These are phyloP conservation scores for Cicer pinnatifidum DNA, from an alignment of 306 rosid species.

Conservation along the genomic window DNA sequence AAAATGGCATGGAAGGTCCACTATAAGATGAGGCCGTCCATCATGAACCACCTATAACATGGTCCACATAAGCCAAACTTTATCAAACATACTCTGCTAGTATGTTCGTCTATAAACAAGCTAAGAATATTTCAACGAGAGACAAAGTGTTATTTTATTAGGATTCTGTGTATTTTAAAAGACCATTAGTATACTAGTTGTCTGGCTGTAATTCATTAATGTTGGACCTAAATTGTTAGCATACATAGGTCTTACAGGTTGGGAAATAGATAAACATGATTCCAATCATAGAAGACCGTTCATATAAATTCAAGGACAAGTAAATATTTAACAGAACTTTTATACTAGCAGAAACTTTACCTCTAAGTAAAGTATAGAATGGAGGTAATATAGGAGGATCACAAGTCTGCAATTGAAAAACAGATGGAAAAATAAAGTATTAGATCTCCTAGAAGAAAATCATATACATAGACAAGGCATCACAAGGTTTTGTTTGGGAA, in stretches of 20 bases:
- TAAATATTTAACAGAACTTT: slow-evolving; percentile 18
- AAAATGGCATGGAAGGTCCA: neutral
- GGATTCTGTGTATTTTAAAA: slow-evolving; percentile 1
- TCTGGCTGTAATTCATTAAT: slow-evolving; percentile 7
- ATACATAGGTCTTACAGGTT: neutral
- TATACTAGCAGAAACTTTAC: slow-evolving; percentile 38
- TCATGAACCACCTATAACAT: neutral
- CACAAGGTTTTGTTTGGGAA: slow-evolving; percentile 14
- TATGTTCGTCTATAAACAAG: slow-evolving; percentile 11
- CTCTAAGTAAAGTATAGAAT: slow-evolving; percentile 51
- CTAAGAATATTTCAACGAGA: neutral
- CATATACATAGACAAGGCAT: neutral
- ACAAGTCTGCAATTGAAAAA: slow-evolving; percentile 51
- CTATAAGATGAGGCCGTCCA: neutral
- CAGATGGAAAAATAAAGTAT: slow-evolving; percentile 12
- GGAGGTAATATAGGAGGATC: slow-evolving; percentile 62
- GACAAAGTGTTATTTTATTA: neutral
- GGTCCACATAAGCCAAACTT: neutral
- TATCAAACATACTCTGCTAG: neutral
- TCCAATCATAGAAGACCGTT: slow-evolving; percentile 20
- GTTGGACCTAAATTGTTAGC: slow-evolving; percentile 15
- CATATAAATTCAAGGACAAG: slow-evolving; percentile 4
- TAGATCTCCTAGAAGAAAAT: neutral
- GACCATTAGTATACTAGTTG: neutral
- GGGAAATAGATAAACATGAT: slow-evolving; percentile 24